Evolutionary conservation across 208 protist genomes (phyloP).

Genomic region (Leishmania gerbilli): DNA sequence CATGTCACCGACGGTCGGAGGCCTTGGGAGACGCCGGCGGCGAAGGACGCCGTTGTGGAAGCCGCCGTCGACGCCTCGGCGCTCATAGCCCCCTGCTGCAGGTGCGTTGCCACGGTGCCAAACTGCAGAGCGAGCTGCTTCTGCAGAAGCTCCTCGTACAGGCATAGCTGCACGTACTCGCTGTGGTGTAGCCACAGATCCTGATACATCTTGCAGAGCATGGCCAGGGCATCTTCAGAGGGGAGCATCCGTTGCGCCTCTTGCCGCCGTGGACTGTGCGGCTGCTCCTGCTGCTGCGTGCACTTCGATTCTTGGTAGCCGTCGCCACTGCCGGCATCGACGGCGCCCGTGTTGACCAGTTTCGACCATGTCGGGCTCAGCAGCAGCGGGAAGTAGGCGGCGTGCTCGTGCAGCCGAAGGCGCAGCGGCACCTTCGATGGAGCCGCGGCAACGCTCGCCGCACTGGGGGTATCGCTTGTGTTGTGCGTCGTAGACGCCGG

Average conservation of each 20-base stretch:
- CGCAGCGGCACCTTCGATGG: background rate
- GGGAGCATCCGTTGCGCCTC: slow-evolving; percentile 15
- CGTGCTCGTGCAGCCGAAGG: background rate
- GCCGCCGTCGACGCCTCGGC: background rate
- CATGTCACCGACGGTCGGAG: background rate
- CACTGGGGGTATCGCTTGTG: too few relatives aligned
- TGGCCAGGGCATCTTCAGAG: background rate
- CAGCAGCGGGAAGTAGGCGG: slow-evolving; percentile 5
- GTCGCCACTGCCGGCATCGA: too few relatives aligned
- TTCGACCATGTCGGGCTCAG: slow-evolving; percentile 6
- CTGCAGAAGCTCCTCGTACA: slow-evolving; percentile 30
- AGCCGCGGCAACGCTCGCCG: background rate
- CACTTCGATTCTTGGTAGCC: background rate
- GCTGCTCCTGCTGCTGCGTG: background rate
- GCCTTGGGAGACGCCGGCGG: background rate
- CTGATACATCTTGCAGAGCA: slow-evolving; percentile 13
- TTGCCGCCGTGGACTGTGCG: background rate
- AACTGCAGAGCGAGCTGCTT: slow-evolving; percentile 28
- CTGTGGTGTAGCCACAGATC: slow-evolving; percentile 30
- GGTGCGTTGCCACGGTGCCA: slow-evolving; percentile 12
- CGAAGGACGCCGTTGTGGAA: background rate
- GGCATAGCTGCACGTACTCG: slow-evolving; percentile 29
- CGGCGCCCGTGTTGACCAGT: background rate
- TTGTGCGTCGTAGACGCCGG: background rate
- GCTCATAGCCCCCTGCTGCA: slow-evolving; percentile 3